Conservation (phyloP, 2,329 filamentous ascomycete genomes). For the Lecanoromycetidae sp. region DNA sequence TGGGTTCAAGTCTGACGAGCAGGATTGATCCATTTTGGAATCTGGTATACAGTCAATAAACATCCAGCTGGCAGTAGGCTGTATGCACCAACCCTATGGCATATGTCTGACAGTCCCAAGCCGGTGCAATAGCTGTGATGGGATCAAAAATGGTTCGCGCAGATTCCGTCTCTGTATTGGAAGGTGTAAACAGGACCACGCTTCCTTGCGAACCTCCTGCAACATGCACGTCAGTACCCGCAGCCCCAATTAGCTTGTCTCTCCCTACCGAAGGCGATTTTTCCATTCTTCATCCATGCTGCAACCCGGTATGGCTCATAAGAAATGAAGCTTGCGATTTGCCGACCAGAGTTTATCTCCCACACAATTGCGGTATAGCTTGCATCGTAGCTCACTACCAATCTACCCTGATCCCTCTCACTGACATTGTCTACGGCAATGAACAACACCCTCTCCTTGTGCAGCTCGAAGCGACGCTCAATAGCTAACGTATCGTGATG, state of each 20-base stretch:
- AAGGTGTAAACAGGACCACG: slow-evolving; percentile 86
- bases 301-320: slow-evolving; percentile 78
- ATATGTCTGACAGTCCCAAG: slow-evolving; percentile 82
- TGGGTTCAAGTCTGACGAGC: slow-evolving; percentile 76
- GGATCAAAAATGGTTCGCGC: slow-evolving; percentile 87
- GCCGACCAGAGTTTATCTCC: slow-evolving; percentile 85
- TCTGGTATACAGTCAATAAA: slow-evolving; percentile 33
- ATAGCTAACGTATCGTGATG: slow-evolving; percentile 88
- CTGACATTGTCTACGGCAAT: slow-evolving; percentile 86
- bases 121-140: slow-evolving; percentile 83
- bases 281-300: slow-evolving; percentile 93
- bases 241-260: slow-evolving; percentile 10
- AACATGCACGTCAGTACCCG: slow-evolving; percentile 21
- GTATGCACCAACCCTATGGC: slow-evolving; percentile 65
- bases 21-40: slow-evolving; percentile 93
- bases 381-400: slow-evolving; percentile 87
- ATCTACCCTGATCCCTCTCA: slow-evolving; percentile 67
- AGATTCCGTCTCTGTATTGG: slow-evolving; percentile 84
- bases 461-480: slow-evolving; percentile 61
- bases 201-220: slow-evolving; percentile 84
- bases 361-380: slow-evolving; percentile 90
- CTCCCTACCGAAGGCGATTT: slow-evolving; percentile 76
- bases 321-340: slow-evolving; percentile 82
- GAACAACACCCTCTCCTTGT: slow-evolving; percentile 70
- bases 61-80: neutral